These are phyloP conservation scores for Leptographium flavum DNA, from an alignment of 2,329 filamentous ascomycete genomes.

Conservation along the genomic window DNA sequence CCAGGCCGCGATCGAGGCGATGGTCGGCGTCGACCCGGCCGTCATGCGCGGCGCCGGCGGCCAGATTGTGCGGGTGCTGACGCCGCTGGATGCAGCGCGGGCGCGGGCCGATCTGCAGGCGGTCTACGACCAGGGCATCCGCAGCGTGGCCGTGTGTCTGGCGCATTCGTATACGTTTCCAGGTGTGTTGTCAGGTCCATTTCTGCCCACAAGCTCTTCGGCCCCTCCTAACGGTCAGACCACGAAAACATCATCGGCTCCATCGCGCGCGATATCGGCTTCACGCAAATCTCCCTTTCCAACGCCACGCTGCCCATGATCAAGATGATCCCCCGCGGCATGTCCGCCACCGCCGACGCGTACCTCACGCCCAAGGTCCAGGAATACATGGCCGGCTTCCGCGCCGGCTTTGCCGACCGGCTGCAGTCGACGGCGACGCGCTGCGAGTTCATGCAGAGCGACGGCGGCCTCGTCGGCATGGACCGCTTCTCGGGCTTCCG, in stretches of 20 bases:
- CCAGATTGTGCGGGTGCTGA: slow-evolving; percentile 14
- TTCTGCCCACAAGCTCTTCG: no score
- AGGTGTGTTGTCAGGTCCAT: no score
- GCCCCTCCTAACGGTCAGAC: no score
- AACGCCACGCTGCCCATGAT: slow-evolving; percentile 39
- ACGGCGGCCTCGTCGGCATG: slow-evolving; percentile 26
- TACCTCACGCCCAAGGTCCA: slow-evolving; percentile 59
- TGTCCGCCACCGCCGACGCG: slow-evolving; percentile 57
- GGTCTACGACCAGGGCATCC: slow-evolving; percentile 54
- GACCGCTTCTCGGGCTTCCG: slow-evolving; percentile 17
- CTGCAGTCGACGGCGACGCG: slow-evolving; percentile 40
- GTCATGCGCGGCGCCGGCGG: slow-evolving; percentile 45
- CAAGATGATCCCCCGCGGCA: slow-evolving; percentile 55
- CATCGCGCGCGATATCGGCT: slow-evolving; percentile 22
- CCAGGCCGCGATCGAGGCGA: no score
- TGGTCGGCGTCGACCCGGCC: no score
- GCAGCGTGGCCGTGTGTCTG: slow-evolving; percentile 25
- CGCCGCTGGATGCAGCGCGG: slow-evolving; percentile 35
- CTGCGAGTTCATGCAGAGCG: slow-evolving; percentile 62
- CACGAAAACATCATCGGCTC: slow-evolving; percentile 68
- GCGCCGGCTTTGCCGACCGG: slow-evolving; percentile 47
- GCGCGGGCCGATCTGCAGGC: slow-evolving; percentile 48
- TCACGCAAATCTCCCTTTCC: slow-evolving; percentile 18
- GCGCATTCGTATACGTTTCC: slow-evolving; percentile 42
- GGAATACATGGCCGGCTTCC: slow-evolving; percentile 54